phyloP scores from a whole-genome alignment of 495 filamentous ascomycete species.

The Physcia stellaris region DNA sequence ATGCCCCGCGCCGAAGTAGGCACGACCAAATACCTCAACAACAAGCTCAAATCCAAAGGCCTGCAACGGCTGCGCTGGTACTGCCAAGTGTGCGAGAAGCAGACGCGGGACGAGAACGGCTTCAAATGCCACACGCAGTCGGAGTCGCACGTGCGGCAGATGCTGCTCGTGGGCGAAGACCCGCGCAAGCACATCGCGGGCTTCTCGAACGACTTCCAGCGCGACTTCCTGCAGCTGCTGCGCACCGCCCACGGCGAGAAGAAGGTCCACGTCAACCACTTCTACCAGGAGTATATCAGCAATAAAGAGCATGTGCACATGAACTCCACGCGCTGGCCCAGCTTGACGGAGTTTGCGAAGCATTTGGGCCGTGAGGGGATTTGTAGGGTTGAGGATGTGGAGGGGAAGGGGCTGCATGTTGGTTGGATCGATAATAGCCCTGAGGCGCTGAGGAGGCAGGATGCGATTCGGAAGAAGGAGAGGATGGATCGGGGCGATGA shows the following conservation, averaged over 20 bases:
- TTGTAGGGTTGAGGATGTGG: conserved; percentile 75
- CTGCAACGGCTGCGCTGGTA: conserved; percentile 79
- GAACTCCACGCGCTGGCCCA: conserved; percentile 81
- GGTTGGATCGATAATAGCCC: conserved; percentile 85
- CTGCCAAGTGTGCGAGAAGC: conserved; percentile 46
- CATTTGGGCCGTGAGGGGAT: conserved; percentile 71
- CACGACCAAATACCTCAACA: conserved; percentile 69
- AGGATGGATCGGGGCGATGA: conserved; percentile 79
- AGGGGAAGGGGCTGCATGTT: conserved; percentile 64
- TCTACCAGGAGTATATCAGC: conserved; percentile 79
- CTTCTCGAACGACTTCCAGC: conserved; percentile 62
- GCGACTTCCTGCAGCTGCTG: conserved; percentile 64
- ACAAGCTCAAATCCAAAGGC: conserved; percentile 83
- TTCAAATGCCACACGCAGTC: conserved; percentile 60
- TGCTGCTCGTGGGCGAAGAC: conserved; percentile 75
- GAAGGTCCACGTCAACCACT: conserved; percentile 69
- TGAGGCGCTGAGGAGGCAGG: conserved; percentile 63
- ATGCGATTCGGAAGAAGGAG: conserved; percentile 72
- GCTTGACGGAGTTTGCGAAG: conserved; percentile 78
- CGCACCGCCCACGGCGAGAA: conserved; percentile 78
- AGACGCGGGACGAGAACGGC: conserved; percentile 39
- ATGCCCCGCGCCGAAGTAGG: conserved; percentile 94
- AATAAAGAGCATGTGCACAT: conserved; percentile 82
- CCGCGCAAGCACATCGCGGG: conserved; percentile 64
- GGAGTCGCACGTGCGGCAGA: conserved; percentile 73